These are phyloP conservation scores for Takakia lepidozioides DNA, from an alignment of 225 moss, liverwort and hornwort genomes.

Conservation along the genomic window DNA sequence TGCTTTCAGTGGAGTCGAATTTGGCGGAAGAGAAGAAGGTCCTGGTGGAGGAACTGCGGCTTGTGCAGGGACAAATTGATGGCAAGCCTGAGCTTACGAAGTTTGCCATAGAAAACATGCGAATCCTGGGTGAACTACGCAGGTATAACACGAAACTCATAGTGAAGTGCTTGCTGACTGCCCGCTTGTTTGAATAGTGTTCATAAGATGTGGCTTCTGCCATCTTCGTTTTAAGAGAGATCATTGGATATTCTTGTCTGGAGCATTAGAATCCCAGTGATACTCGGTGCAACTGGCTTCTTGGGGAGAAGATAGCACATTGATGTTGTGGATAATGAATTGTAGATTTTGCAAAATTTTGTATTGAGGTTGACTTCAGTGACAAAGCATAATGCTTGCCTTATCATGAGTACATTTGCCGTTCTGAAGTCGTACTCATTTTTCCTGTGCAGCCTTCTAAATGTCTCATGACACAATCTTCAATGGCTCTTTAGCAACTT, in stretches of 20 bases:
- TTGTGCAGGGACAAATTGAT: conserved; percentile 38
- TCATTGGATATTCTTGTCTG: too few relatives aligned
- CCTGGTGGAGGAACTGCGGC: conserved; percentile 42
- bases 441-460: neutral
- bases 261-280: too few relatives aligned
- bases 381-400: too few relatives aligned
- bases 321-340: too few relatives aligned
- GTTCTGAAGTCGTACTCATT: neutral
- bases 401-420: neutral
- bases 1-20: conserved; percentile 30
- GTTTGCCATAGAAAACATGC: conserved; percentile 68
- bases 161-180: too few relatives aligned
- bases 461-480: too few relatives aligned
- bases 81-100: conserved; percentile 68
- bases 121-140: conserved; percentile 58
- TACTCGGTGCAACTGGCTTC: too few relatives aligned
- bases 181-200: too few relatives aligned
- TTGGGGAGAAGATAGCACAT: too few relatives aligned
- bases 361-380: too few relatives aligned
- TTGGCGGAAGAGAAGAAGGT: conserved; percentile 37
- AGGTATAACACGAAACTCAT: too few relatives aligned
- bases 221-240: conserved; percentile 74
- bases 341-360: neutral
- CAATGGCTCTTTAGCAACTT: too few relatives aligned
- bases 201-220: conserved; percentile 60